Conservation (phyloP, 1,284 basidiomycete species). For the Trametes hirsuta region DNA sequence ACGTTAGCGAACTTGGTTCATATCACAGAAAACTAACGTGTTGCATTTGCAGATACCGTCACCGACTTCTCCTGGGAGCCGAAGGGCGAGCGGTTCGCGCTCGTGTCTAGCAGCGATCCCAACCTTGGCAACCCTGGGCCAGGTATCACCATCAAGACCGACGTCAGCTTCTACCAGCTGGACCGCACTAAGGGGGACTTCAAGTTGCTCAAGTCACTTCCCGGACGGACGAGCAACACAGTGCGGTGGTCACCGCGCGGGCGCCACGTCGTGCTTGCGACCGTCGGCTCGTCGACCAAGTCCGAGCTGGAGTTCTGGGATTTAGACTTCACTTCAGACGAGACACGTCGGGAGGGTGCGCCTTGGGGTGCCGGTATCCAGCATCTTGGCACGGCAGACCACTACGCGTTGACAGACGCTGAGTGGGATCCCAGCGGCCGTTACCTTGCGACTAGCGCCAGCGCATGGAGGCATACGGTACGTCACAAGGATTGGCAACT, state of each 20-base stretch:
- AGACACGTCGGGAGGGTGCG: constrained; percentile 53
- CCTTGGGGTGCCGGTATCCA: constrained; percentile 88
- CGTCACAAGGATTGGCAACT: constrained; percentile 31
- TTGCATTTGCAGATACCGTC: constrained; percentile 77
- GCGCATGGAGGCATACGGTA: constrained; percentile 94
- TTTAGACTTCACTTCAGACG: constrained; percentile 90
- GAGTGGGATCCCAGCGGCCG: constrained; percentile 99
- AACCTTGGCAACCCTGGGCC: constrained; percentile 89
- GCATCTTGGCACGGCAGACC: constrained; percentile 88
- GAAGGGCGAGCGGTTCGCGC: constrained; percentile 93
- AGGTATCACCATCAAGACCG: constrained; percentile 94
- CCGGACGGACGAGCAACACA: constrained; percentile 90
- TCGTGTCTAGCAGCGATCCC: constrained; percentile 94
- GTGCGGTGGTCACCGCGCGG: constrained; percentile 98
- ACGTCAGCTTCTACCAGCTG: constrained; percentile 95
- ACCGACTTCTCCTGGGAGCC: constrained; percentile 99
- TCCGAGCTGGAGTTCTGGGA: constrained; percentile 99
- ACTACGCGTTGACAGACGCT: constrained; percentile 97
- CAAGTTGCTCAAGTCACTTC: constrained; percentile 82
- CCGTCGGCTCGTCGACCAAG: constrained; percentile 93
- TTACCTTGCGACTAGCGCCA: constrained; percentile 92
- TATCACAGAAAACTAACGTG: background rate
- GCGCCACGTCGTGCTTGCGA: constrained; percentile 94
- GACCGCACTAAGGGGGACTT: constrained; percentile 96
- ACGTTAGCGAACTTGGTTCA: constrained; percentile 3